Evolutionary conservation across 768 basidiomycete species (phyloP).

Genomic region (Leccinum variicolor): DNA sequence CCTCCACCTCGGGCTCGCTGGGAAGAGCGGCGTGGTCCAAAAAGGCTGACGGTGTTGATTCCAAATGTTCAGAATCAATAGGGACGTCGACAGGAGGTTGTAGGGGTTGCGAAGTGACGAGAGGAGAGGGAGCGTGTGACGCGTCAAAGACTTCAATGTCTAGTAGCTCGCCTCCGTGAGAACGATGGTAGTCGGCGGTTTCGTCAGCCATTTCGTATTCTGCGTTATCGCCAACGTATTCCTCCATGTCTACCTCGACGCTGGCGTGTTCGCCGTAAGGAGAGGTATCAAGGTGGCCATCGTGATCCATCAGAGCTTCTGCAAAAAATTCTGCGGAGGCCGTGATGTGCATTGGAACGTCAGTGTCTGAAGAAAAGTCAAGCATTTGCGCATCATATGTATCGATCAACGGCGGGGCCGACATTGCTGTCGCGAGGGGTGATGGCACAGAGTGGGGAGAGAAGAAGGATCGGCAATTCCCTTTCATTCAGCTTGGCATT

Average conservation of each 20-base stretch:
- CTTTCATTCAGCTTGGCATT: constrained; percentile 7
- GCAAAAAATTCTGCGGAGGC: constrained; percentile 46
- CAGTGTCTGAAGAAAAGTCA: constrained; percentile 53
- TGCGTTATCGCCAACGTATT: constrained; percentile 41
- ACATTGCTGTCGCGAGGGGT: constrained; percentile 18
- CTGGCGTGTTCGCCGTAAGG: constrained; percentile 35
- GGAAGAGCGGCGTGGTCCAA: constrained; percentile 7
- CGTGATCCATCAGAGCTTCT: constrained; percentile 61
- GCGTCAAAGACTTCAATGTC: constrained; percentile 43
- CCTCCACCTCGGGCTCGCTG: constrained; percentile 10
- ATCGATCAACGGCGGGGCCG: constrained; percentile 38
- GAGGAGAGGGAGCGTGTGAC: constrained; percentile 32
- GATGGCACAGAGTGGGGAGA: constrained; percentile 15
- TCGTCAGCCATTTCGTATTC: constrained; percentile 48
- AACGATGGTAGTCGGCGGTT: constrained; percentile 24
- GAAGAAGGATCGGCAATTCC: constrained; percentile 17
- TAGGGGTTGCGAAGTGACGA: constrained; percentile 11
- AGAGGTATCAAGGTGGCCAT: constrained; percentile 32
- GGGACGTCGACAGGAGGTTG: constrained; percentile 14
- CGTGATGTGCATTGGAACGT: constrained; percentile 55
- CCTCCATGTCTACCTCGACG: constrained; percentile 68
- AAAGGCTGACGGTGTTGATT: not conserved
- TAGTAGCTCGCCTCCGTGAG: constrained; percentile 26
- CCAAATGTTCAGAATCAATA: constrained; percentile 14
- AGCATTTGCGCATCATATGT: constrained; percentile 63